phyloP scores from a whole-genome alignment of 2,329 filamentous ascomycete genomes.

The Eurotiales sp. region DNA sequence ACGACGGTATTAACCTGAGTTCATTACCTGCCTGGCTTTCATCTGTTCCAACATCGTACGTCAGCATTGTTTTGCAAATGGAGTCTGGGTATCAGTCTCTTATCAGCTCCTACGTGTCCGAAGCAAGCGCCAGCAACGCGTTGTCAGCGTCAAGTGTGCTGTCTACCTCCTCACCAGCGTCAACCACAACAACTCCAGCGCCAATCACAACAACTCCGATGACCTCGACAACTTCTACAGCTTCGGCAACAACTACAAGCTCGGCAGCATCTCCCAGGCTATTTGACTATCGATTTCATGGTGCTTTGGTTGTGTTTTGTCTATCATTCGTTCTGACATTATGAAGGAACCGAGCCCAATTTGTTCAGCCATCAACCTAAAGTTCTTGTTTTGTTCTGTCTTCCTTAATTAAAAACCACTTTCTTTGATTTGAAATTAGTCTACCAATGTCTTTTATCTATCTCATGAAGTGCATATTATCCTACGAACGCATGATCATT shows the following conservation, averaged over 20 bases:
- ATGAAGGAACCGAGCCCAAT: no score
- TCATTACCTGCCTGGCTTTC: constrained; percentile 2
- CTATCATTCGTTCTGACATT: neutral
- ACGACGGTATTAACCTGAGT: neutral
- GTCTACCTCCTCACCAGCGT: neutral
- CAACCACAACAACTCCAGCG: neutral
- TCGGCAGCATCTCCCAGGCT: neutral
- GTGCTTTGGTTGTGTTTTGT: neutral
- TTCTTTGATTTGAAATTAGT: no score
- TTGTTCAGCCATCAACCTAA: no score
- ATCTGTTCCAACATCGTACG: constrained; percentile 1
- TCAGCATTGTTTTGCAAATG: constrained; percentile 2
- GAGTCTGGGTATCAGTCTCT: neutral
- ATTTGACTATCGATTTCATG: neutral
- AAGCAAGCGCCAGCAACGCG: neutral
- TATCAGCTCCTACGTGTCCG: neutral
- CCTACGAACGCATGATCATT: no score
- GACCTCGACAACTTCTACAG: neutral
- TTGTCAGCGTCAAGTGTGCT: neutral
- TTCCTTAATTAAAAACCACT: no score
- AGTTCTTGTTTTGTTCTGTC: no score
- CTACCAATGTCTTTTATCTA: no score
- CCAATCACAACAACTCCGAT: neutral
- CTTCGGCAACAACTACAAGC: neutral
- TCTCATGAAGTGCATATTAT: no score